These are phyloP conservation scores for Thelephora aurantiotincta DNA, from an alignment of 768 basidiomycete genomes.

Conservation along the genomic window DNA sequence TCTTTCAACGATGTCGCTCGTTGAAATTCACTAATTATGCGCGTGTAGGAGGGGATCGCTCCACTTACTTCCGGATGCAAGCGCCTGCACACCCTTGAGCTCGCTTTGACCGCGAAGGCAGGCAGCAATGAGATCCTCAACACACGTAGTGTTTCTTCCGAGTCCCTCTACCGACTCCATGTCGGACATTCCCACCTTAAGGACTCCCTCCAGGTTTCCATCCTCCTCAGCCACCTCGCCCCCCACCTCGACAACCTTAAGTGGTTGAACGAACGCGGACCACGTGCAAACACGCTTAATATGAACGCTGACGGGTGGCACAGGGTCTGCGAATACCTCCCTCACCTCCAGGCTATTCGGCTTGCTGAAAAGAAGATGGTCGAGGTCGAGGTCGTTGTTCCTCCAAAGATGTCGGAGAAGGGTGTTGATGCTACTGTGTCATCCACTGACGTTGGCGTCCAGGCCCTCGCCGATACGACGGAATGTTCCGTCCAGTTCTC, in stretches of 20 bases:
- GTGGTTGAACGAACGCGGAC: conserved; percentile 67
- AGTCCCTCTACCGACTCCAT: conserved; percentile 55
- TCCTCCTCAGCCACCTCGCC: conserved; percentile 67
- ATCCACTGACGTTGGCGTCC: conserved; percentile 25
- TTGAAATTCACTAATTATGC: not conserved
- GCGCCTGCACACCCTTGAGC: conserved; percentile 48
- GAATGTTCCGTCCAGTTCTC: conserved; percentile 24
- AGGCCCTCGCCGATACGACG: conserved; percentile 22
- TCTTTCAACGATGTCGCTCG: not conserved
- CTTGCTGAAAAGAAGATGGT: conserved; percentile 38
- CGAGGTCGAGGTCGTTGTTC: conserved; percentile 10
- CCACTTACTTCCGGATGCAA: conserved; percentile 43
- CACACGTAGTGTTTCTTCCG: conserved; percentile 38
- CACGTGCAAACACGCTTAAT: conserved; percentile 51
- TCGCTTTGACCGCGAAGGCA: conserved; percentile 45
- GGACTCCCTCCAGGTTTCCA: conserved; percentile 55
- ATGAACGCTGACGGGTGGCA: conserved; percentile 58
- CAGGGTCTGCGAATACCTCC: conserved; percentile 49
- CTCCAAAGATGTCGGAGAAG: conserved; percentile 22
- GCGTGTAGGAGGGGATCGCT: conserved; percentile 33
- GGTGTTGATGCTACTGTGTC: conserved; percentile 38
- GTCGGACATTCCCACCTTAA: conserved; percentile 62
- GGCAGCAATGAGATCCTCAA: conserved; percentile 31
- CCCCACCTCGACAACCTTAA: conserved; percentile 55
- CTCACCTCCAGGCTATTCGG: conserved; percentile 58